Evolutionary conservation across 2,329 filamentous ascomycete species (phyloP), one percentile per base, ranked within the genome.

Genomic region (Penicillium sclerotiorum): DNA sequence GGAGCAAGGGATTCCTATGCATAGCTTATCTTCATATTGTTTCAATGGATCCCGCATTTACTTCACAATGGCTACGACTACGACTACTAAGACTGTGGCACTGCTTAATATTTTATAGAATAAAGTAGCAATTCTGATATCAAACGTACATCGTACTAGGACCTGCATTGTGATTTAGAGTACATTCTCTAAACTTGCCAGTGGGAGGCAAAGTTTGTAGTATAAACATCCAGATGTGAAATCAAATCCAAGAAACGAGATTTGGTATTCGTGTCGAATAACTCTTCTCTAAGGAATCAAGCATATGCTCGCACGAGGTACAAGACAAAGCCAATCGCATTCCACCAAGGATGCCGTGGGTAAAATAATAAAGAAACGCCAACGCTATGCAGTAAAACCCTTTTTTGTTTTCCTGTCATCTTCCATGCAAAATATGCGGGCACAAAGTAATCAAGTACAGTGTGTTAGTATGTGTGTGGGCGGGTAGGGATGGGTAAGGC

Each of bases 371-470:
- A 58, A 58, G 42, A 53, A 70, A 72, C 69, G 67, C 68, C 69
- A 63, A 59, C 69, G 69, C 69, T 72, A 72, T 72, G 69, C 69
- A 69, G 56, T 42, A 57, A 56, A 55, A 52, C 42, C 47, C 20
- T 50, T 55, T 51, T 59, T 60, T 50, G 47, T 53, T 42, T 33
- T 55, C 53, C 47, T 49, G 45, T 42, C 51, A 28, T 53, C 33
- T 44, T 56, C 33, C 54, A 60, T 61, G 57, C 57, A 60, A 57
- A 55, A 37, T 53, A 49, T 52, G 52, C 46, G 36, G 53, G 56
- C 52, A 55, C 42, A 48, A 35, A n/a, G 15, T 36, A 33, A 28
- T 32, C 25, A 27, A 13, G 27, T 23, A 22, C 37, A 47, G 41
- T 18, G 23, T 9, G 43, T 35, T 13, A 49, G 25, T 8, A 35